Base-by-base conservation (phyloP, 768 basidiomycete genomes). In the Termitomyces sp. region DNA sequence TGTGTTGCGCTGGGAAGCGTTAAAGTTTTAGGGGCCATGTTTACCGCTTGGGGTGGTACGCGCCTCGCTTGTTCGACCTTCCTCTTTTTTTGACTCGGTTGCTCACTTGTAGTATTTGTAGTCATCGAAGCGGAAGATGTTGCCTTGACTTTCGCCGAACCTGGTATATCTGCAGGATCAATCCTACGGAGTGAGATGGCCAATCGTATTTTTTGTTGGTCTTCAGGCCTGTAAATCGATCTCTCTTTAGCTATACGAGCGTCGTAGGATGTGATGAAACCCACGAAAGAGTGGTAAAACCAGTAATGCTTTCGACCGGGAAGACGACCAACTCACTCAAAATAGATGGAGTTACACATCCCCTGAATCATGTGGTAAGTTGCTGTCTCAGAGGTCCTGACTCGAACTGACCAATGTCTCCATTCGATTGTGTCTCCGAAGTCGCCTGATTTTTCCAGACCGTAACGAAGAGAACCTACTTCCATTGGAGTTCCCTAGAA, bases 341-440 rank as follows among this genome's bases (percentile, higher is more conserved):
- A 49, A 85, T 81, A 45, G 71, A 68, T 8, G 79, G 75, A 21
- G 84, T 85, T 10, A 88, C 85, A 55, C 88, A 90, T 57, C 84
- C 87, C 88, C 87, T 88, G 58, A 54, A 34, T 8, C 30, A 28
- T 37, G 43, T 46, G 48, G 50, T 59, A 41, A 34, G 57, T 21
- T n/a, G 45, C 54, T 21, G 48, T 56, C 48, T 34, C 17, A 21
- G 7, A 34, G 56, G 19, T 34, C 30, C 34, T 38, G 38, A 57
- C 45, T 44, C 35, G 41, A 21, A 56, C 74, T 62, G 68, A 88
- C 88, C 89, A 91, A 60, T 91, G 89, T 41, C 81, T 74, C 90
- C 90, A 91, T 63, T 83, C 76, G 3, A 90, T 81, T 0, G 75
- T 79, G 66, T 88, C 85, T 45, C 85, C 82, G 49, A 76, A 81